phyloP scores from a whole-genome alignment of 164 flowering plant genomes.

The Sextonia rubra region DNA sequence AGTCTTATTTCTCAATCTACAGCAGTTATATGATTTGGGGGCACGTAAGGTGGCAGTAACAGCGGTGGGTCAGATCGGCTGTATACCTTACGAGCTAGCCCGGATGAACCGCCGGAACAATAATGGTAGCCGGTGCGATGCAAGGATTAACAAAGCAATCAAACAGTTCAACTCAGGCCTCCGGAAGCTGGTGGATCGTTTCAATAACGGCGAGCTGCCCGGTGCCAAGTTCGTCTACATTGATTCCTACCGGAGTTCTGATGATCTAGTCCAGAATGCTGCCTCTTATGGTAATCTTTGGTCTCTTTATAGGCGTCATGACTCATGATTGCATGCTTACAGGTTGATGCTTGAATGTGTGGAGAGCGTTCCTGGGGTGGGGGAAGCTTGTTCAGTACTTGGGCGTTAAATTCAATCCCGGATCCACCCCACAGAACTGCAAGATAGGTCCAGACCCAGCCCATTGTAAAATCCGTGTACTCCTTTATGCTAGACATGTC shows the following conservation, averaged over 20 bases:
- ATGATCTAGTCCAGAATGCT: conserved; percentile 38
- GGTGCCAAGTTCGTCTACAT: conserved; percentile 72
- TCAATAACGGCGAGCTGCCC: conserved; percentile 55
- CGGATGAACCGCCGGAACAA: conserved; percentile 29
- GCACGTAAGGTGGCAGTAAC: conserved; percentile 75
- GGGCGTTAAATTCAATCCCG: too few relatives aligned
- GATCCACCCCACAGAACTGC: too few relatives aligned
- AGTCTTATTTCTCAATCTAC: background rate
- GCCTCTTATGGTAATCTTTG: conserved; percentile 42
- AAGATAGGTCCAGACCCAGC: too few relatives aligned
- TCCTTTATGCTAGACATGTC: too few relatives aligned
- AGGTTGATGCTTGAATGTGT: background rate
- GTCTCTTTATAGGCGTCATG: background rate
- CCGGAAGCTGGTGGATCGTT: conserved; percentile 39
- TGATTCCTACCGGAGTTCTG: conserved; percentile 42
- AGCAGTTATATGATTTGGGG: conserved; percentile 62
- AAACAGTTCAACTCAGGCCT: conserved; percentile 61
- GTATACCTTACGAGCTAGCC: conserved; percentile 86
- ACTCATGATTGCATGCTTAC: background rate
- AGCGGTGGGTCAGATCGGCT: conserved; percentile 73
- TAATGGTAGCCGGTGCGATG: conserved; percentile 51
- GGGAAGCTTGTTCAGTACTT: too few relatives aligned
- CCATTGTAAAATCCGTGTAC: too few relatives aligned
- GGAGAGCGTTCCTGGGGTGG: too few relatives aligned
- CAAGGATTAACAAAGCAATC: conserved; percentile 57